phyloP scores from a whole-genome alignment of 2,329 filamentous ascomycete genomes.

The Lomentospora prolificans region DNA sequence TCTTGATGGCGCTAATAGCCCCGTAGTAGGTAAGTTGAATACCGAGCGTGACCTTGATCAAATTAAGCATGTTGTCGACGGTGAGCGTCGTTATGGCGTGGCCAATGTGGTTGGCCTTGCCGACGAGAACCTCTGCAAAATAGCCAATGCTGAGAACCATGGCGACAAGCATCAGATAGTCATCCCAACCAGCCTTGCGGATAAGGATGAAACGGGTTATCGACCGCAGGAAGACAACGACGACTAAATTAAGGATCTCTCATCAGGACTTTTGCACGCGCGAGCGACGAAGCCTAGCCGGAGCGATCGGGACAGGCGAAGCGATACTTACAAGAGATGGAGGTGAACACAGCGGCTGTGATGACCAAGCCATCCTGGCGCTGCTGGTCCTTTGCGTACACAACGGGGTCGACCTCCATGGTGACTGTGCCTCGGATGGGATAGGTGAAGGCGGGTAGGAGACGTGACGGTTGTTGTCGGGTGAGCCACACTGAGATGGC shows the following conservation, averaged over 20 bases:
- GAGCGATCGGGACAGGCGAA: no score
- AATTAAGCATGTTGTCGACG: constrained; percentile 13
- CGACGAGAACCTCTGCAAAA: constrained; percentile 13
- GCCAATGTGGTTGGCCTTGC: constrained; percentile 15
- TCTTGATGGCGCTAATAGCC: constrained; percentile 29
- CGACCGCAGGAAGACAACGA: constrained; percentile 12
- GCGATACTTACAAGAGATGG: constrained; percentile 11
- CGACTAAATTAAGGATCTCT: no score
- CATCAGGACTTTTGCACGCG: no score
- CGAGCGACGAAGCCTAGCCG: not conserved
- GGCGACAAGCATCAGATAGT: constrained; percentile 13
- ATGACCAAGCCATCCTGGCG: constrained; percentile 15
- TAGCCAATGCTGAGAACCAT: constrained; percentile 12
- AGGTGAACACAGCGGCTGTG: constrained; percentile 12
- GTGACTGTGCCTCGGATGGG: not conserved
- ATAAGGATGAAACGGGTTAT: constrained; percentile 12
- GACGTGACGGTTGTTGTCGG: no score
- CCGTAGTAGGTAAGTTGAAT: constrained; percentile 31
- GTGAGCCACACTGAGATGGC: not conserved
- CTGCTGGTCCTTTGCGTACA: no score
- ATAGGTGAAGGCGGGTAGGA: no score
- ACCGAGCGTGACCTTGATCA: constrained; percentile 20
- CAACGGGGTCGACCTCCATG: constrained; percentile 13
- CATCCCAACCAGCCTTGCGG: constrained; percentile 14
- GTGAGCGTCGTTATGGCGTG: constrained; percentile 12